phyloP scores from a whole-genome alignment of 2,329 filamentous ascomycete genomes.

The Phyllosticta paracitricarpa region DNA sequence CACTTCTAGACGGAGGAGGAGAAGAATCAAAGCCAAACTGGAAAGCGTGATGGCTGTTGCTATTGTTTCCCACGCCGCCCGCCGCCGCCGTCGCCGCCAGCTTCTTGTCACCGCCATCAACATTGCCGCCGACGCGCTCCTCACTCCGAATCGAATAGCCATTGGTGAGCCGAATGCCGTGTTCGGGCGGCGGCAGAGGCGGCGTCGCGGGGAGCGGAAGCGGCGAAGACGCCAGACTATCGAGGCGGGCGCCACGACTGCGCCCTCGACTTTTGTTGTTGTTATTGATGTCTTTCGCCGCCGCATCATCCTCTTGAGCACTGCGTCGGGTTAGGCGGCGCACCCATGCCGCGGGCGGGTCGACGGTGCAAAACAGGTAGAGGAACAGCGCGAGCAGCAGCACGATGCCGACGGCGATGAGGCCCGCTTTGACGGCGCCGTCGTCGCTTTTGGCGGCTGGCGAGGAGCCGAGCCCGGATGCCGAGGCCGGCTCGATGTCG shows the following conservation, averaged over 20 bases:
- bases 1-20: not conserved
- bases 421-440: not conserved
- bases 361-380: not conserved
- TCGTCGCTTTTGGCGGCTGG: not conserved
- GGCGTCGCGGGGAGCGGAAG: not conserved
- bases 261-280: not conserved
- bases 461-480: not conserved
- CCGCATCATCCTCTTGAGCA: not conserved
- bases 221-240: not conserved
- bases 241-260: not conserved
- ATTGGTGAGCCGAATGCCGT: not conserved
- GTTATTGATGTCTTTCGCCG: not conserved
- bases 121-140: not conserved
- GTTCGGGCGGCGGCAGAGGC: not conserved
- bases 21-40: not conserved
- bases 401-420: not conserved
- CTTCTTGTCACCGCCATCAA: not conserved
- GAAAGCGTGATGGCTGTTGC: not conserved
- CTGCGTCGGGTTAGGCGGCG: not conserved
- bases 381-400: not conserved
- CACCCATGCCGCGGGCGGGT: not conserved
- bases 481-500: not conserved
- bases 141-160: not conserved
- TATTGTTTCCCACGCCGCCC: not conserved
- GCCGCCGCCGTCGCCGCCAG: not conserved